These are phyloP conservation scores for Apiotrichum gracile DNA, from an alignment of 1,284 basidiomycete genomes.

Conservation along the genomic window DNA sequence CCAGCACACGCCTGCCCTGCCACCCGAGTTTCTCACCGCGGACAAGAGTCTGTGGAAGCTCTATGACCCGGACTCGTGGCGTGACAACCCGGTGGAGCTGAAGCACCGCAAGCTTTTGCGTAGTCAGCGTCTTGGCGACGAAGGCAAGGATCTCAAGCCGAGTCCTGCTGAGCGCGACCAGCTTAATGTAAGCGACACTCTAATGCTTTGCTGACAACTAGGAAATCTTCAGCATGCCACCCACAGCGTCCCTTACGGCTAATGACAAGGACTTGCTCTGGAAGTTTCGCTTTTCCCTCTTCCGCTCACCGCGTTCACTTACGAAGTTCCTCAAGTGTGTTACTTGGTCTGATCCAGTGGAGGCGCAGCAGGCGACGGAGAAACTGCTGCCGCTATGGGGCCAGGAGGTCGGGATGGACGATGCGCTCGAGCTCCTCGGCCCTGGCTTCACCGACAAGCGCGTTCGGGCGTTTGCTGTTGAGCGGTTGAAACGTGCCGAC, in stretches of 20 bases:
- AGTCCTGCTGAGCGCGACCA: constrained; percentile 93
- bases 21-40: constrained; percentile 50
- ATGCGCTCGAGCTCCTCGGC: constrained; percentile 89
- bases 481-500: constrained; percentile 81
- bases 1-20: constrained; percentile 36
- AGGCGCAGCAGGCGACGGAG: constrained; percentile 96
- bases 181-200: constrained; percentile 61
- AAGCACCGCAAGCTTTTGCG: constrained; percentile 92
- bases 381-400: constrained; percentile 88
- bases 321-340: constrained; percentile 99
- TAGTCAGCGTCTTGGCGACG: constrained; percentile 87
- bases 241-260: constrained; percentile 76
- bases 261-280: constrained; percentile 95
- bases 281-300: constrained; percentile 98
- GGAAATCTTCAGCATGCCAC: constrained; percentile 84
- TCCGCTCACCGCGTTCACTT: constrained; percentile 63
- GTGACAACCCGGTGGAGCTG: constrained; percentile 92
- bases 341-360: constrained; percentile 90
- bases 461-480: constrained; percentile 90
- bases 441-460: constrained; percentile 84
- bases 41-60: constrained; percentile 80
- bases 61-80: constrained; percentile 76
- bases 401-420: constrained; percentile 91
- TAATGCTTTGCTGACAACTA: constrained; percentile 38
- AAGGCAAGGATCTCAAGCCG: constrained; percentile 93